Evolutionary conservation across 2,329 filamentous ascomycete genomes (phyloP), one percentile per base, ranked within the genome.

Genomic region (Botrytis sinoallii): DNA sequence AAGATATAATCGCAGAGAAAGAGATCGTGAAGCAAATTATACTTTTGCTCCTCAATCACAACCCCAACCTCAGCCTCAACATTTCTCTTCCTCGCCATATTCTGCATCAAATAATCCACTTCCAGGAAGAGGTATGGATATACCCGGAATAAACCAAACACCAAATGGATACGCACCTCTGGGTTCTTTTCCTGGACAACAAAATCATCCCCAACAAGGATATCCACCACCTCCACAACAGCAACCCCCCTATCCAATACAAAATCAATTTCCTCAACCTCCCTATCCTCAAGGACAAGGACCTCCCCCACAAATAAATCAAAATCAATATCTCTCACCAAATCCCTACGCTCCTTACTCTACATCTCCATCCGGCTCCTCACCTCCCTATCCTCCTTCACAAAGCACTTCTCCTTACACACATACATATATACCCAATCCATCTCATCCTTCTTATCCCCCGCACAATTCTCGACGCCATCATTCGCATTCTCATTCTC

Each of bases 241-340:
- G 22, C 66, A 74, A 64, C 71, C 66, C 4, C 70, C 72, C 25
- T 74, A 75, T 5, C 70, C 71, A 70, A 71, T 69, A 16, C 52
- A 32, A 44, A 32, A n/a, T 18, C 40, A 61, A 60, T 44, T 35
- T 35, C 38, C 63, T 59, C 59, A 66, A 65, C 55, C 71, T 22
- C 25, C 64, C 22, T n/a, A 55, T 3, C 14, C 25, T 55, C 48
- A 55, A 55, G 48, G 48, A 16, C 48, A 61, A 60, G 65, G 77
- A 46, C 57, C 40, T 32, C 22, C 35, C 12, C 52, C 52, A 57
- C 52, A 29, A 18, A 18, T 32, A 32, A 46, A 32, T 46, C 25
- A 35, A 14, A 3, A 65, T 48, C 48, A 66, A 78, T 44, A 77
- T 74, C 44, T 74, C 73, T 35, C 76, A 73, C 25, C 76, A 8